Evolutionary conservation across 495 filamentous ascomycete species (phyloP).

Genomic region (Antarctomyces pellizariae): DNA sequence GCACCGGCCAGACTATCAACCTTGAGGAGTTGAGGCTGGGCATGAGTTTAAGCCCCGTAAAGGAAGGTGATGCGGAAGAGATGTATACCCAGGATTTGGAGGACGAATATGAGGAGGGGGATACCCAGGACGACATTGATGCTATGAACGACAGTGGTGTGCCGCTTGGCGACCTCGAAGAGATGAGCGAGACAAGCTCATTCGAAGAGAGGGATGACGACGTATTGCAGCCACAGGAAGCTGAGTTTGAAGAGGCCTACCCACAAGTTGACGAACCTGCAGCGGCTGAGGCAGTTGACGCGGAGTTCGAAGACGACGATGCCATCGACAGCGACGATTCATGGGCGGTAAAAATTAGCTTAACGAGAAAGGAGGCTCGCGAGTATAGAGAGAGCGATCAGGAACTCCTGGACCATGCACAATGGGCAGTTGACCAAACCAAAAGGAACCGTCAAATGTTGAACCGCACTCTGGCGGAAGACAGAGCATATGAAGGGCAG

Average conservation of each 20-base stretch:
- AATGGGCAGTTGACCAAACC: too few species aligned
- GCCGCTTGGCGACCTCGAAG: slow-evolving; percentile 6
- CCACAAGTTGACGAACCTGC: slow-evolving; percentile 13
- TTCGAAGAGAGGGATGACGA: not conserved
- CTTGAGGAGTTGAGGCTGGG: slow-evolving; percentile 65
- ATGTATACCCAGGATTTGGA: slow-evolving; percentile 20
- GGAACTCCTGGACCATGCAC: too few species aligned
- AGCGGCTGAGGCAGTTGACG: slow-evolving; percentile 14
- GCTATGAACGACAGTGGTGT: slow-evolving; percentile 8
- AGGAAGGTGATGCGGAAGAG: slow-evolving; percentile 26
- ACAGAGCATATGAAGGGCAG: slow-evolving; percentile 12
- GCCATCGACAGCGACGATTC: slow-evolving; percentile 13
- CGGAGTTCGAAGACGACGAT: slow-evolving; percentile 2
- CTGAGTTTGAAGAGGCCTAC: too few species aligned
- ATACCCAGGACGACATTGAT: slow-evolving; percentile 12
- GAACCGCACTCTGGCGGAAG: slow-evolving; percentile 23
- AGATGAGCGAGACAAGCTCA: slow-evolving; percentile 2
- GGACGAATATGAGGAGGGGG: slow-evolving; percentile 17
- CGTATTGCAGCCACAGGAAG: slow-evolving; percentile 8
- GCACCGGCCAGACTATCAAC: slow-evolving; percentile 56
- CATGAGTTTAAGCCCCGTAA: slow-evolving; percentile 38
- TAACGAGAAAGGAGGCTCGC: too few species aligned
- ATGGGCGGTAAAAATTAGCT: too few species aligned
- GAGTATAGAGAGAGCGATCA: too few species aligned
- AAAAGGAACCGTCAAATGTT: too few species aligned